Evolutionary conservation across 805 yeast species (phyloP).

Genomic region (Ogataea pini): DNA sequence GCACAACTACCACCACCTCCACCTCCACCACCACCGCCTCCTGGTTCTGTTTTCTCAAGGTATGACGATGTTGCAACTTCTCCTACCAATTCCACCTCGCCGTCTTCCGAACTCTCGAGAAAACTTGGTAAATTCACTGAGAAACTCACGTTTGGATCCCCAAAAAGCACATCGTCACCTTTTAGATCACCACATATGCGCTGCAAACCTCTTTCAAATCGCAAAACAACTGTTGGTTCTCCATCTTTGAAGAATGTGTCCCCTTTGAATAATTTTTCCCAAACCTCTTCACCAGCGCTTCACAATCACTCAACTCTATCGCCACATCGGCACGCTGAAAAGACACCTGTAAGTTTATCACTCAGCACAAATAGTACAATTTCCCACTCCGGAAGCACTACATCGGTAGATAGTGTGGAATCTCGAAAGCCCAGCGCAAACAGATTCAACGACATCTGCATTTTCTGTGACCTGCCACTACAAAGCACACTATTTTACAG

Average conservation of each 20-base stretch:
- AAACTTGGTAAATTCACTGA: constrained; percentile 27
- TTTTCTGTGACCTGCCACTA: constrained; percentile 53
- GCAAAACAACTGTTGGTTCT: not conserved
- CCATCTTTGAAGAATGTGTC: not conserved
- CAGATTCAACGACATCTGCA: constrained; percentile 15
- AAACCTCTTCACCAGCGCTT: not conserved
- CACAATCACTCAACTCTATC: not conserved
- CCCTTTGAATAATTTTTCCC: not conserved
- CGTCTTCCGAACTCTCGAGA: constrained; percentile 17
- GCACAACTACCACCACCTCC: not conserved
- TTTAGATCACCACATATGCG: constrained; percentile 1
- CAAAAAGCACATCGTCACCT: constrained; percentile 11
- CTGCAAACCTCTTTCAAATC: not conserved
- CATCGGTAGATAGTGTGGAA: not conserved
- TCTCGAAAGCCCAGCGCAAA: constrained; percentile 5
- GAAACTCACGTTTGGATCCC: constrained; percentile 21
- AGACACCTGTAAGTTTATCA: not conserved
- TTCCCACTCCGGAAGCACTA: not conserved
- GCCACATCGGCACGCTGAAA: not conserved
- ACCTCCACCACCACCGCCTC: constrained; percentile 26
- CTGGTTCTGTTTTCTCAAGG: constrained; percentile 2
- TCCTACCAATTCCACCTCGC: constrained; percentile 13
- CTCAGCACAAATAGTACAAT: not conserved
- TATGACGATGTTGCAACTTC: not conserved
- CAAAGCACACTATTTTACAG: constrained; percentile 40